Percentiles rank a stretch among this genome's conserved stretches.
Evolutionary conservation across 2,329 filamentous ascomycete species (phyloP).

Genomic region (Neopestalotiopsis rosae): DNA sequence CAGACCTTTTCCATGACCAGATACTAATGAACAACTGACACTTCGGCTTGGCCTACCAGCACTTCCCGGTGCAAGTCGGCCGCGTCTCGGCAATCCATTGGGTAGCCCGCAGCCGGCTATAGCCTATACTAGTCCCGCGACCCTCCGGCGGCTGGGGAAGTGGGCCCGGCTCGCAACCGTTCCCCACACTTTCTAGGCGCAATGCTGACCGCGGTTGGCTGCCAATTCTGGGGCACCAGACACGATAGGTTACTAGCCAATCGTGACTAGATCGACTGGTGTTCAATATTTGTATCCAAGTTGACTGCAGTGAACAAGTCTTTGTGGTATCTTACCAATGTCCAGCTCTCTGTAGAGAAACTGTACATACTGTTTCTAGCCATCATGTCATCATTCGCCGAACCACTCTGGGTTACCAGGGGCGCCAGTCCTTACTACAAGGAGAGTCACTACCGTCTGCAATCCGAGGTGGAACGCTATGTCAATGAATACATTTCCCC

Average conservation of each 20-base stretch:
- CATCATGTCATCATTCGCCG: neutral
- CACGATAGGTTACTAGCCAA: neutral
- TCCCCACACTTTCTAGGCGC: neutral
- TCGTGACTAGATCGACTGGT: neutral
- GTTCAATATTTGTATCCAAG: neutral
- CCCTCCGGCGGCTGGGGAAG: neutral
- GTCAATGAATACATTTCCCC: neutral
- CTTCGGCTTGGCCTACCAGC: neutral
- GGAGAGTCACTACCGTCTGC: neutral
- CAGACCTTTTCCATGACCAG: neutral
- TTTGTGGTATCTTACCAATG: neutral
- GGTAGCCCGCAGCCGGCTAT: neutral
- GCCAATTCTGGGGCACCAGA: neutral
- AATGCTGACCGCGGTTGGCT: neutral
- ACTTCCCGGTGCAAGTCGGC: neutral
- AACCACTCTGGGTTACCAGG: neutral
- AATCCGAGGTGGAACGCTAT: neutral
- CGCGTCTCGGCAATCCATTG: neutral
- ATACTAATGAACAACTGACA: neutral
- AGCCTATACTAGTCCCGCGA: neutral
- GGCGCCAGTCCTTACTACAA: neutral
- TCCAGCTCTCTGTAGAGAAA: neutral
- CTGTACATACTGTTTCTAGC: neutral
- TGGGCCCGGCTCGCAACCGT: neutral
- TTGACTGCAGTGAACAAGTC: neutral